Base-by-base conservation (phyloP, 352 stramenopile species). In the Globisporangium radiosum region DNA sequence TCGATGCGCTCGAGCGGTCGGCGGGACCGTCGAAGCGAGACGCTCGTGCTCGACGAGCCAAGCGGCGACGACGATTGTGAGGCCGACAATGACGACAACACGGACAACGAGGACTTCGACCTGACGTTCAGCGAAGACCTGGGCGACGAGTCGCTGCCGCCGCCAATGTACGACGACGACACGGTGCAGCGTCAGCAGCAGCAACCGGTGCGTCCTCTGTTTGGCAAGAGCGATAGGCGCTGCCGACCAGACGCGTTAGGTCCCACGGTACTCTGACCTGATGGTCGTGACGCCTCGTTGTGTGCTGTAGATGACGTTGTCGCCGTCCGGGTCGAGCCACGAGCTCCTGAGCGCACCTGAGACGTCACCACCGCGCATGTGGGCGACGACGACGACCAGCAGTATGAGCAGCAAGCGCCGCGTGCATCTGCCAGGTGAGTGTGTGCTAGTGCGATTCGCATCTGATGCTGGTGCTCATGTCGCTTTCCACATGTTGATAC, bases 111-210 rank as follows among this genome's bases (percentile, higher is more conserved):
- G 1, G 47, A 61, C 7, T 36, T 54, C 7, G 25, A 60, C 38
- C 54, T 58, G n/a, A 54, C 50, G 44, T 47, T 72, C 17, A 40
- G 52, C 37, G 54, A 54, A 7, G 47, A 56, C 13, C 47, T 69
- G 8, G 45, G 42, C 36, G 63, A 69, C 37, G 60, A 71, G n/a
- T 48, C 52, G 15, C 47, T 60, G 1, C 58, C 58, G 11, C 73
- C 61, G 39, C 48, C 57, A 40, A 54, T 60, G 4, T 69, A 67
- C 25, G 59, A 61, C 5, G 55, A 64, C 45, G 45, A 50, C 8
- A 33, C 25, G 25, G 25, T 3, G 25, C 25, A 33, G 25, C 25
- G 25, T 33, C 25, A 33, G 25, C 25, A 25, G 25, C 25, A 33
- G 25, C 25, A 33, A 33, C 43, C 43, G n/a, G 59, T 65, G 44